Base-by-base conservation (phyloP, 495 filamentous ascomycete genomes). In the Oleoguttula mirabilis region DNA sequence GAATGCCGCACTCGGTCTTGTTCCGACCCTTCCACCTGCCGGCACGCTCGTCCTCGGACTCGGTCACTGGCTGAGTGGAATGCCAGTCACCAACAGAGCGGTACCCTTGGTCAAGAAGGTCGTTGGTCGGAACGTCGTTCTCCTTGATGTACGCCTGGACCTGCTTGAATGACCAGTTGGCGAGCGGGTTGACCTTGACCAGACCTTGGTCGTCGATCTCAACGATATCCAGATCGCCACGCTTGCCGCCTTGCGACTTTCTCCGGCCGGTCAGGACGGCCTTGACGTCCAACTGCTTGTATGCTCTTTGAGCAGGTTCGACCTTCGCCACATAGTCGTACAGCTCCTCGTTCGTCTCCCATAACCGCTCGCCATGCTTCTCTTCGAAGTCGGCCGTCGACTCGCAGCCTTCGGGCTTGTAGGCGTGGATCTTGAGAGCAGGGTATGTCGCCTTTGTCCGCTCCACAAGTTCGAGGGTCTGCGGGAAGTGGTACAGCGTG, bases 281-380 rank as follows among this genome's bases (percentile, higher is more conserved):
- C 43, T 84, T 82, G 22, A 96, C 90, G 45, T 83, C 75, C 25
- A 96, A 71, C 34, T 94, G 82, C 4, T 75, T 64, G 62, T 95
- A 98, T 10, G 90, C 85, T 36, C 90, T 80, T 64, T 95, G 82
- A 37, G 84, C 83, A 11, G 90, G 92, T 68, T 98, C 90, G 15
- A 96, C 90, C 66, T 98, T 98, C 63, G 88, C 90, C 36, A 87
- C 69, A 74, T 82, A 98, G 72, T 98, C 90, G 65, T 98, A 98
- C 30, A 85, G 71, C 54, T 94, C 80, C 30, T 86, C 71, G 42
- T 88, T 82, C 8, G 68, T 73, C 56, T 94, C 81, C 81, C 88
- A 98, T 11, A 98, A 69, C 37, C 74, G 76, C 56, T 79, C 67
- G 57, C 92, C 88, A 57, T 94, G 82, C 55, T 75, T 77, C 39